phyloP scores from a whole-genome alignment of 345 rosid species.

The Citrus maxima region DNA sequence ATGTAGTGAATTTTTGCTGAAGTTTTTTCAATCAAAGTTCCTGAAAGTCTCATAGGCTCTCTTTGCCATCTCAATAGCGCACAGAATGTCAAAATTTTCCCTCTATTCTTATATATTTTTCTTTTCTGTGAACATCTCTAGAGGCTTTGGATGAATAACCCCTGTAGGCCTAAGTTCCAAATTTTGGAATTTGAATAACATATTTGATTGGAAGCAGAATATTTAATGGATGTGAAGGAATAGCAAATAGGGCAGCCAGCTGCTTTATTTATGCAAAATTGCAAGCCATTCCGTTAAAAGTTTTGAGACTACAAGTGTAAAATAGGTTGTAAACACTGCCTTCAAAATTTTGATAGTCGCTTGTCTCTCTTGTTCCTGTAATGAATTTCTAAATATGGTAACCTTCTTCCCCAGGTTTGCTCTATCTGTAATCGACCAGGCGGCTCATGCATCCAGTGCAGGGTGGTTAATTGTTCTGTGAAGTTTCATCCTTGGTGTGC shows the following conservation, averaged over 20 bases:
- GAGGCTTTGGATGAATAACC: background rate
- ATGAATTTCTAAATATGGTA: background rate
- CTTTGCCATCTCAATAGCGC: background rate
- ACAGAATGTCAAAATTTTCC: background rate
- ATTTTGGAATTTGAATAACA: background rate
- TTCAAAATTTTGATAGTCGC: background rate
- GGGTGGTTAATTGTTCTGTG: constrained; percentile 38
- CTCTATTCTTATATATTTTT: background rate
- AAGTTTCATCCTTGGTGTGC: constrained; percentile 62
- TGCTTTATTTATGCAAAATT: background rate
- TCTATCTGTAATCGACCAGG: constrained; percentile 42
- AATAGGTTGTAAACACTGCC: background rate
- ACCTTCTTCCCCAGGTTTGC: constrained; percentile 37
- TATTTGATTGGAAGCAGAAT: background rate
- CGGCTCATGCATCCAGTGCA: constrained; percentile 49
- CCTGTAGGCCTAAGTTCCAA: background rate
- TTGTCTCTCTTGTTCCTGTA: background rate
- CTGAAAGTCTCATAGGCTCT: background rate
- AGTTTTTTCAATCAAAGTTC: background rate
- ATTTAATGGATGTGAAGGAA: background rate
- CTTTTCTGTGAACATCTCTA: background rate
- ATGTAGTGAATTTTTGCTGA: background rate
- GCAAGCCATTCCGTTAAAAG: background rate
- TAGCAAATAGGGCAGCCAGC: background rate
- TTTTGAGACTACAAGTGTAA: background rate